Percentiles rank a stretch among this genome's conserved stretches.
Evolutionary conservation across 495 filamentous ascomycete genomes (phyloP).

Genomic region (Neurospora tetrasperma): DNA sequence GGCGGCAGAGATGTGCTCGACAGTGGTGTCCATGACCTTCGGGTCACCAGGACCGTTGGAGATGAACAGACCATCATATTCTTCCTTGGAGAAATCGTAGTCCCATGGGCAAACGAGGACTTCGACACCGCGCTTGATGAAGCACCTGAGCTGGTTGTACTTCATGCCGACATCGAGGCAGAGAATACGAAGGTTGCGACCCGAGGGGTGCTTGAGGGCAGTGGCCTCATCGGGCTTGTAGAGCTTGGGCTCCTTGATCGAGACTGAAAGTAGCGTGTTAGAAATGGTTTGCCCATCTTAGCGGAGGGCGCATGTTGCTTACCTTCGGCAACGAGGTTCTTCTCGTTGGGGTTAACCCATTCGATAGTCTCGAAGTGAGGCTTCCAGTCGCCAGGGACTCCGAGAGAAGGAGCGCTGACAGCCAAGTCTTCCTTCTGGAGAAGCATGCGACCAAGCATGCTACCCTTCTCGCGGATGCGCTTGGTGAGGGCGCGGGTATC

Average conservation of each 20-base stretch:
- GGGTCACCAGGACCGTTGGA: constrained; percentile 97
- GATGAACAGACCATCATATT: constrained; percentile 94
- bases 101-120: constrained; percentile 93
- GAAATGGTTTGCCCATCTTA: constrained; percentile 8
- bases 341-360: constrained; percentile 85
- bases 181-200: constrained; percentile 72
- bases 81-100: constrained; percentile 76
- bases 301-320: constrained; percentile 29
- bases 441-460: constrained; percentile 89
- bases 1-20: constrained; percentile 61
- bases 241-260: constrained; percentile 68
- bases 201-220: constrained; percentile 71
- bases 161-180: constrained; percentile 96
- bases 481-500: constrained; percentile 93
- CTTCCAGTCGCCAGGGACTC: constrained; percentile 45
- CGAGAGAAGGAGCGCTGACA: constrained; percentile 18
- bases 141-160: constrained; percentile 91
- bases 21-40: constrained; percentile 64
- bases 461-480: constrained; percentile 83
- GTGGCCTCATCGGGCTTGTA: constrained; percentile 58
- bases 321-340: constrained; percentile 92
- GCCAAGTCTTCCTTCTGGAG: constrained; percentile 49
- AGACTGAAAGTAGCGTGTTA: constrained; percentile 52
- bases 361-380: constrained; percentile 61
- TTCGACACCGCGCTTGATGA: constrained; percentile 84